These are phyloP conservation scores for Candida ovalis DNA, from an alignment of 805 yeast species.

Conservation along the genomic window DNA sequence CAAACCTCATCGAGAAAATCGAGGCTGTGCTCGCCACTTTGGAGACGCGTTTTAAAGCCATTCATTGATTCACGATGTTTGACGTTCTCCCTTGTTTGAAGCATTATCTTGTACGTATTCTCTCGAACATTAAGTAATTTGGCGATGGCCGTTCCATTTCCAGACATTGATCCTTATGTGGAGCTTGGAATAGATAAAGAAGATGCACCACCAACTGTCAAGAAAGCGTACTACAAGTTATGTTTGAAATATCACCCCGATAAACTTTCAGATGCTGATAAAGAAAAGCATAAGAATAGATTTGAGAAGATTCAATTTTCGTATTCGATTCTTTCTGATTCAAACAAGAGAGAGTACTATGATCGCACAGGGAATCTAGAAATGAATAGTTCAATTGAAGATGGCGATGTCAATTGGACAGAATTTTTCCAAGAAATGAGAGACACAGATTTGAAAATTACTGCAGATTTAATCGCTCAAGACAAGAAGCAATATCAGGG, in stretches of 20 bases:
- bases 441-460: conserved; percentile 41
- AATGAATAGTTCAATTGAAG: conserved; percentile 30
- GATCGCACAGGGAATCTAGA: conserved; percentile 70
- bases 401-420: conserved; percentile 51
- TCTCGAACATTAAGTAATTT: too few species aligned
- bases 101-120: too few species aligned
- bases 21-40: background rate
- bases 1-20: background rate
- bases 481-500: conserved; percentile 64
- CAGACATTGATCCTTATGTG: conserved; percentile 61
- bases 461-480: conserved; percentile 62
- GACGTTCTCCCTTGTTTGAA: too few species aligned
- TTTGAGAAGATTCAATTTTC: conserved; percentile 77
- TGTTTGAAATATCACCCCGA: conserved; percentile 73
- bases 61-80: too few species aligned
- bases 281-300: conserved; percentile 30
- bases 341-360: conserved; percentile 48
- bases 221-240: conserved; percentile 60
- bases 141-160: conserved; percentile 42
- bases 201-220: conserved; percentile 52
- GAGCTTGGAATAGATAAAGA: conserved; percentile 39
- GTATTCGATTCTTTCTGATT: conserved; percentile 63
- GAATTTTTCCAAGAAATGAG: conserved; percentile 48
- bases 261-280: conserved; percentile 39
- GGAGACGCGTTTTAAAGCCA: background rate